Percentiles rank a stretch among this genome's conserved stretches.
Evolutionary conservation across 2,329 filamentous ascomycete species (phyloP).

Genomic region (Coniochaeta ligniaria): DNA sequence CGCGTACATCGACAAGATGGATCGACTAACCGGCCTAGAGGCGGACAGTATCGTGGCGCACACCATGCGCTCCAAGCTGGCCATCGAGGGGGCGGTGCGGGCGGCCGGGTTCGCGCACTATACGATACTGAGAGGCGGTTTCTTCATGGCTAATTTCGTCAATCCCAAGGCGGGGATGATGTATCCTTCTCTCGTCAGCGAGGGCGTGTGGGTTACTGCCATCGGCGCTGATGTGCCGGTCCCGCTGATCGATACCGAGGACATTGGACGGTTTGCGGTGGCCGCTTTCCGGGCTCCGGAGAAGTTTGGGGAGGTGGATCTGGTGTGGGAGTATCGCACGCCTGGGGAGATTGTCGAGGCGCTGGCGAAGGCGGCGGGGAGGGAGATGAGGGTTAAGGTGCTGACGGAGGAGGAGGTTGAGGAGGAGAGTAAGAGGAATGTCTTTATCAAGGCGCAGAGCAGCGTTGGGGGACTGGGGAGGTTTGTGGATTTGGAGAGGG

Average conservation of each 20-base stretch:
- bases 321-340: conserved; percentile 5
- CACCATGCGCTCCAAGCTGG: conserved; percentile 29
- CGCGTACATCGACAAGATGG: conserved; percentile 20
- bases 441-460: conserved; percentile 1
- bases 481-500: not conserved
- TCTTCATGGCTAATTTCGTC: conserved; percentile 44
- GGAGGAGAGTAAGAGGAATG: not conserved
- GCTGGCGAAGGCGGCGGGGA: not conserved
- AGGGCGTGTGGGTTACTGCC: conserved; percentile 28
- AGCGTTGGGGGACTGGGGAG: not conserved
- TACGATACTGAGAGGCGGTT: conserved; percentile 41
- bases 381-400: conserved; percentile 2
- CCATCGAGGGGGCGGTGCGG: conserved; percentile 30
- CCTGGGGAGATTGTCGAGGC: not conserved
- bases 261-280: conserved; percentile 37
- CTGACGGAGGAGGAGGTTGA: conserved; percentile 5
- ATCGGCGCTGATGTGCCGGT: conserved; percentile 24
- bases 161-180: conserved; percentile 26
- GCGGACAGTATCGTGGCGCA: conserved; percentile 18
- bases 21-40: conserved; percentile 19
- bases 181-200: conserved; percentile 29
- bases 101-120: conserved; percentile 29
- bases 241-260: conserved; percentile 35
- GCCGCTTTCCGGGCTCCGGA: conserved; percentile 26
- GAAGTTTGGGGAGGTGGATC: conserved; percentile 4